phyloP scores from a whole-genome alignment of 2,329 filamentous ascomycete species.

The Xylaria sp. region DNA sequence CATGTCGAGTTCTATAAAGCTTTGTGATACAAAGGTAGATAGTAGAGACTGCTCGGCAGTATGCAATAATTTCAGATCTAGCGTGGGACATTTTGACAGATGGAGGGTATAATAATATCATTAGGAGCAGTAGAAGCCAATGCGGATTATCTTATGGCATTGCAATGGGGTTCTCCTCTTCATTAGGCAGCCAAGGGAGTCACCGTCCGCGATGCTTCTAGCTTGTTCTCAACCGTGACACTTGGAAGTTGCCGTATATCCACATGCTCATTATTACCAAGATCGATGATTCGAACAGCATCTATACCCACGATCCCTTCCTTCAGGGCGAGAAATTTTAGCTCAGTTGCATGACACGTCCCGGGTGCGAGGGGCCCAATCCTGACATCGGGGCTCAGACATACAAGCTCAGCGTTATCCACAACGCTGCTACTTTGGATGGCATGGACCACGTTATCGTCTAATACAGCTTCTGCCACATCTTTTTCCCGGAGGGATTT shows the following conservation, averaged over 20 bases:
- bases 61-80: neutral
- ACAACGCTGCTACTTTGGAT: conserved; percentile 74
- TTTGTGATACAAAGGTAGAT: too few relatives aligned
- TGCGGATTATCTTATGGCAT: neutral
- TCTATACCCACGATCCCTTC: conserved; percentile 77
- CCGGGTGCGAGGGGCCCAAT: conserved; percentile 78
- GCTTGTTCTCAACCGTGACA: conserved; percentile 63
- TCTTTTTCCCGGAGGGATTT: conserved; percentile 47
- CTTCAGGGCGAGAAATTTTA: conserved; percentile 76
- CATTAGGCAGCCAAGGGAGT: neutral
- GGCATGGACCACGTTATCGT: conserved; percentile 77
- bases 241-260: conserved; percentile 80
- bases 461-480: conserved; percentile 74
- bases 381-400: conserved; percentile 77
- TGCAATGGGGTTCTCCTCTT: neutral
- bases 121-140: neutral
- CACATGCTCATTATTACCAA: conserved; percentile 79
- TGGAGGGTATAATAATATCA: too few relatives aligned
- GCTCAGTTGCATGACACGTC: conserved; percentile 77
- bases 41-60: too few relatives aligned
- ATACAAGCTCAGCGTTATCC: conserved; percentile 76
- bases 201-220: conserved; percentile 23
- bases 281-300: conserved; percentile 77
- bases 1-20: too few relatives aligned
- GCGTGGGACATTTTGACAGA: neutral